Percentiles rank a stretch among this genome's conserved stretches.
Conservation (phyloP, 192 early-diverging fungal genomes). For the Coemansia sp. region DNA sequence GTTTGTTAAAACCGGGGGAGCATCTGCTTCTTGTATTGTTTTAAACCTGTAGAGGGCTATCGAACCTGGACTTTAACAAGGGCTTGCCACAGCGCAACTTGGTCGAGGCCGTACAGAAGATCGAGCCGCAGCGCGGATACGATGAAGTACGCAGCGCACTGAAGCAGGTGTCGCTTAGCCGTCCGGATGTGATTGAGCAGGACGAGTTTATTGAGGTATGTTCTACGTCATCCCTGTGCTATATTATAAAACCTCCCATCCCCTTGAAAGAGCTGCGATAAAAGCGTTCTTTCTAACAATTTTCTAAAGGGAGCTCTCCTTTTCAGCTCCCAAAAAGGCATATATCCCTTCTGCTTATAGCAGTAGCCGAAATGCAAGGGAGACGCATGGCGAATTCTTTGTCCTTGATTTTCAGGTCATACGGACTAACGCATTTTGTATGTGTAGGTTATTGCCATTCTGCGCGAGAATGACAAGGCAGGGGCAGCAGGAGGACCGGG, state of each 20-base stretch:
- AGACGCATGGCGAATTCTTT: too few species aligned
- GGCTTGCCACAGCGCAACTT: slow-evolving; percentile 68
- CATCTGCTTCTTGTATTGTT: background rate
- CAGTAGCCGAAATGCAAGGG: too few species aligned
- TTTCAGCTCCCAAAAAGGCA: too few species aligned
- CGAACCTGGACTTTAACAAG: slow-evolving; percentile 65
- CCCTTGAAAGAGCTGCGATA: too few species aligned
- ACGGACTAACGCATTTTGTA: slow-evolving; percentile 3
- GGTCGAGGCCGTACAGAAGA: slow-evolving; percentile 60
- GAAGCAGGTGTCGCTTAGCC: slow-evolving; percentile 66
- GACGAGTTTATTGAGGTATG: slow-evolving; percentile 80
- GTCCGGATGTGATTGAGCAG: slow-evolving; percentile 67
- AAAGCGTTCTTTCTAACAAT: too few species aligned
- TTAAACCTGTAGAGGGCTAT: too few species aligned
- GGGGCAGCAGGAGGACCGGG: slow-evolving; percentile 17
- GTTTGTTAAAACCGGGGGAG: background rate
- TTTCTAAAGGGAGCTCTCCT: too few species aligned
- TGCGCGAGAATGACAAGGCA: slow-evolving; percentile 39
- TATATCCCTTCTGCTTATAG: too few species aligned
- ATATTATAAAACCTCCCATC: background rate
- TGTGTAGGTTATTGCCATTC: slow-evolving; percentile 36
- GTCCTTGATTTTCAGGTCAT: too few species aligned
- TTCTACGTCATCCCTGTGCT: background rate
- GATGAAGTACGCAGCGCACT: slow-evolving; percentile 71
- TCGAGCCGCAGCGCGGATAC: slow-evolving; percentile 66